A percentile compares a stretch with the other conserved stretches of the same genome.
Conservation (phyloP, 2,329 filamentous ascomycete genomes). For the Fusarium floridanum region DNA sequence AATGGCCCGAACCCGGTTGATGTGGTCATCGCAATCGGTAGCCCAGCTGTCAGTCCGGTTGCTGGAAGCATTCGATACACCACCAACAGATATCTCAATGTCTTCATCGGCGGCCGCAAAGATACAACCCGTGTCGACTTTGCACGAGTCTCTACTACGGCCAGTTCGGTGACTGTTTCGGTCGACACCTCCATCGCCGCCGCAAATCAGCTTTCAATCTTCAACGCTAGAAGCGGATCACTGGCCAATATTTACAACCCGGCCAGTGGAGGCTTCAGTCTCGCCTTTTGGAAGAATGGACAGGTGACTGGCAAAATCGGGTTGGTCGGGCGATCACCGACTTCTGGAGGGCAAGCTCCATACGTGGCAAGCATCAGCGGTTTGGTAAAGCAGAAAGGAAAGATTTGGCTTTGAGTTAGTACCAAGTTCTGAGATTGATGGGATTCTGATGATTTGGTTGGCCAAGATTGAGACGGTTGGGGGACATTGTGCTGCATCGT, state of each 20-base stretch:
- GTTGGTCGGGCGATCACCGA: background rate
- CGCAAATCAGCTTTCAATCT: conserved; percentile 6
- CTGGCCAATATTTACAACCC: conserved; percentile 10
- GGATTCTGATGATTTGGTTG: background rate
- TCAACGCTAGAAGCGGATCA: conserved; percentile 5
- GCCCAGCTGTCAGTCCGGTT: conserved; percentile 4
- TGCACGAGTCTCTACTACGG: conserved; percentile 10
- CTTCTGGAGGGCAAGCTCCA: conserved; percentile 4
- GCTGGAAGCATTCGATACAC: conserved; percentile 22
- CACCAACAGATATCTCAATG: conserved; percentile 21
- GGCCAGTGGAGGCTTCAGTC: conserved; percentile 4
- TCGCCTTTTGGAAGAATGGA: conserved; percentile 10
- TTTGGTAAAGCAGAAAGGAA: conserved; percentile 14
- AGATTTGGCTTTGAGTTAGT: background rate
- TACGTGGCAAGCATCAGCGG: conserved; percentile 11
- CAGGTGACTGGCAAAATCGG: conserved; percentile 11
- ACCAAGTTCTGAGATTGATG: background rate
- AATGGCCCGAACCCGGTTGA: conserved; percentile 20
- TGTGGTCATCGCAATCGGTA: conserved; percentile 18
- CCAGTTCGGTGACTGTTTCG: conserved; percentile 4
- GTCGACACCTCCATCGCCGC: conserved; percentile 6
- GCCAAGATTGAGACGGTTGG: background rate
- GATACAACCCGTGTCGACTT: conserved; percentile 8
- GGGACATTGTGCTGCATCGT: background rate
- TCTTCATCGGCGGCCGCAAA: conserved; percentile 7